Base-by-base conservation (phyloP, 139 green algal species). In the Edaphochlamys debaryana region DNA sequence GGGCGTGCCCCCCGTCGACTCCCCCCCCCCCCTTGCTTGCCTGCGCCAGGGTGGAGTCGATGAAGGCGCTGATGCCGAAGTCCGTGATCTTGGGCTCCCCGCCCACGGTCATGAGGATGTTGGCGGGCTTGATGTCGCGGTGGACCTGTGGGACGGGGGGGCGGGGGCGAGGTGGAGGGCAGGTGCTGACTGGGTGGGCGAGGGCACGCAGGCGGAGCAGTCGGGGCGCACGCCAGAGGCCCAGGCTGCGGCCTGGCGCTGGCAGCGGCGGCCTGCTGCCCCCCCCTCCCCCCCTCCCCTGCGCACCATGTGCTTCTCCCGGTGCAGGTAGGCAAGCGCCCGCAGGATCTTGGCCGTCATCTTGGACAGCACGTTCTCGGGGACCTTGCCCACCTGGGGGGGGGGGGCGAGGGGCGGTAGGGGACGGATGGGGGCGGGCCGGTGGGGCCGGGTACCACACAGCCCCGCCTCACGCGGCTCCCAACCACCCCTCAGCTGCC, bases 51-150 rank as follows among this genome's bases (percentile, higher is more conserved):
- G 94, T 97, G 86, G 91, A 93, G 81, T 96, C 93, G 22, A 96
- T 91, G 82, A 94, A 95, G 2, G 94, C 92, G 27, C 86, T 94
- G 87, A 99, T 98, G 54, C 97, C 97, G 94, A 99, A 99, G 89
- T 99, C 97, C 17, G 93, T 92, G 38, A 98, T 95, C 87, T 98
- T 99, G 54, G 95, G 90, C 56, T 95, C 87, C 8, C 96, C 96
- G 4, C 78, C 38, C 2, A 89, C 80, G 76, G 91, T 93, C 56
- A 99, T 83, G 27, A 99, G 90, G 42, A 98, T 95, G 88, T 99
- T 99, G 68, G 93, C 93, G 13, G 85, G 85, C 89, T 99, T 99
- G 82, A 99, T 96, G 90, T 99, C 96, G 9, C 96, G 88, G 88
- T 99, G 96, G 45, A 98, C 93, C 91, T 93, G 80, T 4, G 3